These are phyloP conservation scores for Raphanus raphanistrum DNA, from an alignment of 345 rosid genomes.

Conservation along the genomic window DNA sequence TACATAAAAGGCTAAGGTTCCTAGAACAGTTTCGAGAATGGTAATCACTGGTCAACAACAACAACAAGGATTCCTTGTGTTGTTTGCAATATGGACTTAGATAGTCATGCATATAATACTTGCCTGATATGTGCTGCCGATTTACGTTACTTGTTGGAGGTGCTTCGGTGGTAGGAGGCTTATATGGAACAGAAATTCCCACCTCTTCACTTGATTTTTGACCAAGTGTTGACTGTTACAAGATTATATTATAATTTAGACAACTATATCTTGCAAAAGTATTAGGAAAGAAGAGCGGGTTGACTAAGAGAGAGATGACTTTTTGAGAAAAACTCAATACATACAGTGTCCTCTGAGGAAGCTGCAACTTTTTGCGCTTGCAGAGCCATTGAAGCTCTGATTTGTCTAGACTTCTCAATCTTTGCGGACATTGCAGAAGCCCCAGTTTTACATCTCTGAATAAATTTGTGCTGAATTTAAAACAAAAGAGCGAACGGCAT, in stretches of 20 bases:
- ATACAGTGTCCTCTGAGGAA: constrained; percentile 48
- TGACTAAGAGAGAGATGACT: constrained; percentile 14
- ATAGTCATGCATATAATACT: constrained; percentile 32
- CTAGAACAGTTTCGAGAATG: constrained; percentile 8
- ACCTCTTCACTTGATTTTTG: constrained; percentile 58
- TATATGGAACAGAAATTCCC: constrained; percentile 81
- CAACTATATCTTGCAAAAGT: neutral
- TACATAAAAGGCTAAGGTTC: constrained; percentile 9
- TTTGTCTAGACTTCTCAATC: constrained; percentile 85
- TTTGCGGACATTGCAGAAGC: constrained; percentile 89
- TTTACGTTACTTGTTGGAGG: constrained; percentile 44
- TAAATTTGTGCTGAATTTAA: constrained; percentile 80
- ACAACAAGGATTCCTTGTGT: constrained; percentile 1
- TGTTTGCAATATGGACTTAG: constrained; percentile 14
- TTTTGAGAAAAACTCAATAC: constrained; percentile 31
- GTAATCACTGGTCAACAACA: constrained; percentile 12
- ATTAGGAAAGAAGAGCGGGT: constrained; percentile 10
- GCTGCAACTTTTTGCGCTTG: constrained; percentile 54
- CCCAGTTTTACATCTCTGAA: constrained; percentile 85
- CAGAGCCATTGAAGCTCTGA: constrained; percentile 66
- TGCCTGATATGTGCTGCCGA: constrained; percentile 55
- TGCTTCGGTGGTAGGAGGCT: constrained; percentile 51
- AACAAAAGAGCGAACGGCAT: constrained; percentile 30
- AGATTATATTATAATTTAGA: constrained; percentile 17
- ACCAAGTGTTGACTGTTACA: constrained; percentile 56